Percentiles rank a stretch among this genome's conserved stretches.
Evolutionary conservation across 1,284 basidiomycete genomes (phyloP).

Genomic region (Trichosporon ovoides): DNA sequence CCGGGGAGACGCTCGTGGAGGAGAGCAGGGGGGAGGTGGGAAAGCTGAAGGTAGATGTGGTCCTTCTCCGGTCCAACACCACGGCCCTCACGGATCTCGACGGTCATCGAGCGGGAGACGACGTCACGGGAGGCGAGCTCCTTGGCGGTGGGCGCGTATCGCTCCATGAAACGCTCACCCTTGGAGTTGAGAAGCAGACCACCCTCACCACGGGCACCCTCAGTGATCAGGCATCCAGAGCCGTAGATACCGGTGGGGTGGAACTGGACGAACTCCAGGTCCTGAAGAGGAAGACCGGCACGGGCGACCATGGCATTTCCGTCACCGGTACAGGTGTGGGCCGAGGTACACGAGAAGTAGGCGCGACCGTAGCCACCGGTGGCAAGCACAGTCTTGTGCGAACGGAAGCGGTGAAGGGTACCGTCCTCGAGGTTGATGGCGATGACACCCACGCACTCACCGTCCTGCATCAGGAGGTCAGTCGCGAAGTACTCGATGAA

Average conservation of each 20-base stretch:
- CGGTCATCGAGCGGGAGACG: slow-evolving; percentile 98
- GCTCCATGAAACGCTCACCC: slow-evolving; percentile 99
- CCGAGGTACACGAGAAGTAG: slow-evolving; percentile 98
- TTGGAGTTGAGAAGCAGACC: slow-evolving; percentile 98
- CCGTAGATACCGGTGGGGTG: slow-evolving; percentile 99
- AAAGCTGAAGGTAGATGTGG: slow-evolving; percentile 94
- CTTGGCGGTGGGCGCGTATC: slow-evolving; percentile 98
- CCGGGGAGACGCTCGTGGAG: slow-evolving; percentile 96
- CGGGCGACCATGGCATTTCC: slow-evolving; percentile 98
- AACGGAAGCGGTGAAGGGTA: slow-evolving; percentile 95
- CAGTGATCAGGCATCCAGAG: slow-evolving; percentile 97
- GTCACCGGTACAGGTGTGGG: slow-evolving; percentile 98
- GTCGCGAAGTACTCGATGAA: slow-evolving; percentile 99
- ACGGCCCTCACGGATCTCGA: slow-evolving; percentile 97
- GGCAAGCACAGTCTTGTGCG: slow-evolving; percentile 97
- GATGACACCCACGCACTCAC: slow-evolving; percentile 98
- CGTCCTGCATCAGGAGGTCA: slow-evolving; percentile 97
- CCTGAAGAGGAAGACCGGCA: slow-evolving; percentile 94
- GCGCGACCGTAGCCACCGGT: slow-evolving; percentile 98
- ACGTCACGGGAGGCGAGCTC: slow-evolving; percentile 99
- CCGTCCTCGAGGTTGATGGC: slow-evolving; percentile 99
- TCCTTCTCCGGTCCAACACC: slow-evolving; percentile 99
- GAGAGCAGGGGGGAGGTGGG: slow-evolving; percentile 91
- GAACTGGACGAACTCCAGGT: slow-evolving; percentile 99
- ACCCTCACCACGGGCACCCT: slow-evolving; percentile 97